Evolutionary conservation across 129 eudicot species (phyloP).

Genomic region (Centella asiatica): DNA sequence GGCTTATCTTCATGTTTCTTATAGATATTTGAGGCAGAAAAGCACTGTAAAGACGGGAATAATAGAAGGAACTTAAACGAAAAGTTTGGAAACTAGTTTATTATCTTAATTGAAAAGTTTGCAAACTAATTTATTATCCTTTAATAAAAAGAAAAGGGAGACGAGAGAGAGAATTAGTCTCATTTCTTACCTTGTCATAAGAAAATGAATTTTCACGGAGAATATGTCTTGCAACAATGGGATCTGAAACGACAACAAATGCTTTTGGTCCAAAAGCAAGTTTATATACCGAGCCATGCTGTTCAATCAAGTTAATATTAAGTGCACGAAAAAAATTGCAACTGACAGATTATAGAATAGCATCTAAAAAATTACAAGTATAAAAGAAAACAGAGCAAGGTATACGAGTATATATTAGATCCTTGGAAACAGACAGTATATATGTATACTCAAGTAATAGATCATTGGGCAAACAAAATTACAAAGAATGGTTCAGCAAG

Average conservation of each 20-base stretch:
- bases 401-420: neutral
- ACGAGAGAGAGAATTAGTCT: constrained; percentile 1
- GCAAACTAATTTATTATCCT: too few relatives aligned
- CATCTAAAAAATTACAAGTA: neutral
- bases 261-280: constrained; percentile 99
- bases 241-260: constrained; percentile 96
- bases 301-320: constrained; percentile 21
- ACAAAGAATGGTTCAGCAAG: neutral
- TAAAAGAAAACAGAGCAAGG: neutral
- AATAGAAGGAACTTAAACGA: neutral
- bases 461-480: neutral
- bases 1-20: neutral
- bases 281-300: constrained; percentile 95
- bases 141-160: too few relatives aligned
- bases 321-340: too few relatives aligned
- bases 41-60: neutral
- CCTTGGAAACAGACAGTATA: neutral
- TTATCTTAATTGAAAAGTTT: too few relatives aligned
- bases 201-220: constrained; percentile 96
- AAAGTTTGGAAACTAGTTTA: too few relatives aligned
- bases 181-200: constrained; percentile 80
- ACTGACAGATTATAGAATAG: too few relatives aligned
- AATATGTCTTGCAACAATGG: constrained; percentile 86
- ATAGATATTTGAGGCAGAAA: neutral
- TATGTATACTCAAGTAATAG: neutral